Evolutionary conservation across 164 flowering plant species (phyloP).

Genomic region (Nelumbo lutea): DNA sequence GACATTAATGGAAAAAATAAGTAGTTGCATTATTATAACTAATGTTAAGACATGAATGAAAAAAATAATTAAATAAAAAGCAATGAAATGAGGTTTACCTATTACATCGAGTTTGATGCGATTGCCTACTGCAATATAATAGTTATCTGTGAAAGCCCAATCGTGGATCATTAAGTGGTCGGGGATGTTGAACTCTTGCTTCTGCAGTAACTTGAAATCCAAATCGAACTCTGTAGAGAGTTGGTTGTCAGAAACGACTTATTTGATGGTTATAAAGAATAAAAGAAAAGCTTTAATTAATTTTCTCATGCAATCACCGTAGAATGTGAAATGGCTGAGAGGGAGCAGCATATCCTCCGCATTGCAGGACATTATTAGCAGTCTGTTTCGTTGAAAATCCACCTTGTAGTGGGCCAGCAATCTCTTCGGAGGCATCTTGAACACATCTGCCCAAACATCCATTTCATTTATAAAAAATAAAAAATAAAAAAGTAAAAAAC

Average conservation of each 20-base stretch:
- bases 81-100: slow-evolving; percentile 33
- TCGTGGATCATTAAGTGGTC: slow-evolving; percentile 96
- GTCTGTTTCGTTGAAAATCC: slow-evolving; percentile 50
- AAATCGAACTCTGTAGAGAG: slow-evolving; percentile 58
- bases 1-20: too few relatives aligned
- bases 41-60: too few relatives aligned
- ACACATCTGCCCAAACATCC: slow-evolving; percentile 45
- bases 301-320: slow-evolving; percentile 40
- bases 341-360: slow-evolving; percentile 95
- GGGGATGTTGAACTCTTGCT: slow-evolving; percentile 53
- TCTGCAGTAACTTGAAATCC: slow-evolving; percentile 56
- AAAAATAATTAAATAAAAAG: too few relatives aligned
- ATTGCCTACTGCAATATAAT: slow-evolving; percentile 77
- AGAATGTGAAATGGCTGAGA: slow-evolving; percentile 68
- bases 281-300: neutral
- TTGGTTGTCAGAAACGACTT: too few relatives aligned
- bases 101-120: slow-evolving; percentile 71
- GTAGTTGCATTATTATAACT: too few relatives aligned
- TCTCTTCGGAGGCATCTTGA: slow-evolving; percentile 86
- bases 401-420: slow-evolving; percentile 82
- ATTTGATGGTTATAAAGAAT: too few relatives aligned
- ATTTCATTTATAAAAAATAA: too few relatives aligned
- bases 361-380: slow-evolving; percentile 66
- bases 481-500: too few relatives aligned
- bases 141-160: slow-evolving; percentile 90